Base-by-base conservation (phyloP, 1,139 yeast genomes). In the Kodamaea anthophila region DNA sequence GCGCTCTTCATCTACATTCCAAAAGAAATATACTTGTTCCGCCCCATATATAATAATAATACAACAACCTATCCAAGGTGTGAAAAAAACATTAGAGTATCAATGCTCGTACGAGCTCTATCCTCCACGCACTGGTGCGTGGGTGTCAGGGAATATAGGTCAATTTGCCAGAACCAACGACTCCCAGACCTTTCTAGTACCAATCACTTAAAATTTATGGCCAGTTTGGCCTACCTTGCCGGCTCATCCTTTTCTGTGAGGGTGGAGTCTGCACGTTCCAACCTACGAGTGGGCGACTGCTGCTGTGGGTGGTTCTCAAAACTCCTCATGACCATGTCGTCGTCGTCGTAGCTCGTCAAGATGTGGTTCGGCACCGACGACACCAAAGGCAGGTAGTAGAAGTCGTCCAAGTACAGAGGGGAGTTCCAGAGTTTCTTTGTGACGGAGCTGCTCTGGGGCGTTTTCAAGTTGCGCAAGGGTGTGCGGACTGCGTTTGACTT, bases 401-500 rank as follows among this genome's bases (percentile, higher is more conserved):
- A 77, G 42, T 77, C 85, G 40, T 78, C 85, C 38, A 77, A 58
- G 43, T 74, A 74, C 5, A 77, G 69, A 3, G 85, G 85, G 13
- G 83, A 74, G 43, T 75, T 69, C 79, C 79, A 70, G 35, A 71
- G 54, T 42, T 66, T 70, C 38, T 62, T 65, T 53, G 68, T 53
- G 21, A 67, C 60, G 5, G 70, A 58, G 51, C 58, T 36, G 39
- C 65, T 50, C 55, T 66, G 60, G 4, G 72, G 72, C 35, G 72
- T 57, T 38, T 56, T 49, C 45, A 61, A 53, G 29, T 47, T 51
- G 32, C 66, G 48, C 31, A 64, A 41, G 10, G 71, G 71, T n/a
- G 71, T 65, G 36, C 51, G 57, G 24, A 41, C 27, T 23, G 45
- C 39, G 26, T 41, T 49, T 15, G 66, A 47, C 36, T 57, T 58